Conservation (phyloP, 495 filamentous ascomycete species). For the Niebla homalea region DNA sequence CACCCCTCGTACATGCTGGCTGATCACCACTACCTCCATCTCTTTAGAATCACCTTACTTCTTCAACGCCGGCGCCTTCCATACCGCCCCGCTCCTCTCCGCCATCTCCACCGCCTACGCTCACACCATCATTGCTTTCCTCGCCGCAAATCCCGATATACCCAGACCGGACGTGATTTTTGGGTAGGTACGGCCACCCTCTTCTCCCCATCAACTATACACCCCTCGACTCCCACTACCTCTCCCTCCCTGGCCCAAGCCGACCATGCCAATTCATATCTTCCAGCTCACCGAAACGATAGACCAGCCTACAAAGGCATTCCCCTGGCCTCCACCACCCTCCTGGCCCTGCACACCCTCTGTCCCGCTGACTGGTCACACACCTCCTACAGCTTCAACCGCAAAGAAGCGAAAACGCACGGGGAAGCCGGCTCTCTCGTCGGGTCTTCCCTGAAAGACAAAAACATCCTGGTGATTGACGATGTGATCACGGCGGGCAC, state of each 20-base stretch:
- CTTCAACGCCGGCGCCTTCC: constrained; percentile 56
- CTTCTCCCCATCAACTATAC: not conserved
- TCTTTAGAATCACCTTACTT: constrained; percentile 95
- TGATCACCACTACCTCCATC: too few relatives aligned
- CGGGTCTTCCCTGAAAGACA: constrained; percentile 68
- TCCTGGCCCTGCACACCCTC: constrained; percentile 52
- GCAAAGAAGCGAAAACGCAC: constrained; percentile 89
- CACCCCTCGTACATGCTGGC: too few relatives aligned
- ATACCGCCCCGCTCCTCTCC: not conserved
- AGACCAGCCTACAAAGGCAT: constrained; percentile 97
- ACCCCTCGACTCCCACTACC: constrained; percentile 16
- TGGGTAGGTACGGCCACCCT: not conserved
- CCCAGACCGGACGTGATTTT: not conserved
- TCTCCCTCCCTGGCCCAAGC: constrained; percentile 7
- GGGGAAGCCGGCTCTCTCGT: constrained; percentile 89
- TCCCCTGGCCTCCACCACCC: constrained; percentile 61
- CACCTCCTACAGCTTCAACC: constrained; percentile 79
- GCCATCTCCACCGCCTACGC: constrained; percentile 4
- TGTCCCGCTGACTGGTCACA: constrained; percentile 38
- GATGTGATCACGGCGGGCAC: constrained; percentile 94
- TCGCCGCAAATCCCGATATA: not conserved
- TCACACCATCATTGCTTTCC: constrained; percentile 4
- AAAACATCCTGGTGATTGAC: constrained; percentile 79
- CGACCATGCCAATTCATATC: constrained; percentile 22
- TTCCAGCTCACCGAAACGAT: constrained; percentile 32